Conservation (phyloP, 805 yeast genomes). For the Kuraishia piskuri region DNA sequence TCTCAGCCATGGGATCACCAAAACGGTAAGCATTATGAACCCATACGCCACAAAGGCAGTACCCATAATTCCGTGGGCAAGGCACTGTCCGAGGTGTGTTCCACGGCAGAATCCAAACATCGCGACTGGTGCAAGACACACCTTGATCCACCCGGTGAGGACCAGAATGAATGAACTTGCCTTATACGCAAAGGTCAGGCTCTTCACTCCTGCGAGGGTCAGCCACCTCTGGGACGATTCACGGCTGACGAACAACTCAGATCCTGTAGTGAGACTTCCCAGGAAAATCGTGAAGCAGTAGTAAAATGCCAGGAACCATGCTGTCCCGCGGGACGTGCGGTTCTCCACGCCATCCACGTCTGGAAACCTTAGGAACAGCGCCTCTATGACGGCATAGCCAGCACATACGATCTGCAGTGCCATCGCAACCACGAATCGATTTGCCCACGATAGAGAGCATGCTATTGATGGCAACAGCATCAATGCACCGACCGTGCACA, state of each 20-base stretch:
- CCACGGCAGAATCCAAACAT: slow-evolving; percentile 83
- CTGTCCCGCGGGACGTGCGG: slow-evolving; percentile 56
- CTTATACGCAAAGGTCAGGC: slow-evolving; percentile 29
- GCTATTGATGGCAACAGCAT: slow-evolving; percentile 51
- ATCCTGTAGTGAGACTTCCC: slow-evolving; percentile 49
- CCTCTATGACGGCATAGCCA: slow-evolving; percentile 47
- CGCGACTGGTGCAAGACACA: slow-evolving; percentile 75
- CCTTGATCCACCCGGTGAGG: slow-evolving; percentile 69
- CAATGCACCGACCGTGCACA: slow-evolving; percentile 35
- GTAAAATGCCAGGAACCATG: slow-evolving; percentile 48
- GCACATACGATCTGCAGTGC: slow-evolving; percentile 37
- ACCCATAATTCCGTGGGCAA: slow-evolving; percentile 98
- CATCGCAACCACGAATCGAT: slow-evolving; percentile 33
- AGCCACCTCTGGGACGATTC: slow-evolving; percentile 25
- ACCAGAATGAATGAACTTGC: slow-evolving; percentile 35
- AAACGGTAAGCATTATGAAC: slow-evolving; percentile 53
- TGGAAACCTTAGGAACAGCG: slow-evolving; percentile 49
- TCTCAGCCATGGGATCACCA: slow-evolving; percentile 71
- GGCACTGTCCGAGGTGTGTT: slow-evolving; percentile 83
- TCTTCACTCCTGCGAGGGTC: slow-evolving; percentile 27
- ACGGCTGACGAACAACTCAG: slow-evolving; percentile 30
- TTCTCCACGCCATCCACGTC: slow-evolving; percentile 63
- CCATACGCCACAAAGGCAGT: slow-evolving; percentile 79
- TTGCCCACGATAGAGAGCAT: slow-evolving; percentile 47
- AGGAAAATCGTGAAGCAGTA: slow-evolving; percentile 38